Evolutionary conservation across 768 basidiomycete species (phyloP).

Genomic region (Hypholoma sublateritium): DNA sequence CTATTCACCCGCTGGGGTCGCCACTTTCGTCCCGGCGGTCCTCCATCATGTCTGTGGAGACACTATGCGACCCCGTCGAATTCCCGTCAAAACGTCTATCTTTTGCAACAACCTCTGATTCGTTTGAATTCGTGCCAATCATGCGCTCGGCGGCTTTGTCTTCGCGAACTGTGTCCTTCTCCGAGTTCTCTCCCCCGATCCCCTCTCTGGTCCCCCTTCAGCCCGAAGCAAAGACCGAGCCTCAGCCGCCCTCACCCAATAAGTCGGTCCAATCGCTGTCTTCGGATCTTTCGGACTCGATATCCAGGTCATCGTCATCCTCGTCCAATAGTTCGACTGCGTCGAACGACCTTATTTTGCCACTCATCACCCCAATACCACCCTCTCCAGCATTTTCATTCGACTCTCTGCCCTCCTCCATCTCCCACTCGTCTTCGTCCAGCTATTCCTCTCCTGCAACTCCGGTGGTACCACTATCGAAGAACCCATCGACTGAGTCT

Average conservation of each 20-base stretch:
- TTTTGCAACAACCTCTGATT: slow-evolving; percentile 13
- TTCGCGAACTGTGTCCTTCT: slow-evolving; percentile 26
- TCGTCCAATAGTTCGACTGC: not conserved
- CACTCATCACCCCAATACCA: slow-evolving; percentile 13
- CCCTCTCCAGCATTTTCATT: slow-evolving; percentile 13
- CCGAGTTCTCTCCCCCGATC: slow-evolving; percentile 14
- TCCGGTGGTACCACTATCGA: slow-evolving; percentile 2
- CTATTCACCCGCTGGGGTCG: slow-evolving; percentile 6
- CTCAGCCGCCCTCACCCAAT: not conserved
- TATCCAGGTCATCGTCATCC: slow-evolving; percentile 6
- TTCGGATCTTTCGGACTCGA: not conserved
- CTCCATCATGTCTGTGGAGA: slow-evolving; percentile 25
- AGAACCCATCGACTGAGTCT: not conserved
- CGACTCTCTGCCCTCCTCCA: slow-evolving; percentile 7
- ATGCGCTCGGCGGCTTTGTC: slow-evolving; percentile 14
- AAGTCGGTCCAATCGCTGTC: not conserved
- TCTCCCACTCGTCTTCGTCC: slow-evolving; percentile 1
- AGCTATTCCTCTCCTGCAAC: slow-evolving; percentile 1
- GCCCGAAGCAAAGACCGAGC: not conserved
- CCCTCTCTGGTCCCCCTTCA: slow-evolving; percentile 17
- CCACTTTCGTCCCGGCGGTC: slow-evolving; percentile 19
- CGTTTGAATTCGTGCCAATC: slow-evolving; percentile 17
- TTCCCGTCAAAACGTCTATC: slow-evolving; percentile 23
- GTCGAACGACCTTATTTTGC: not conserved
- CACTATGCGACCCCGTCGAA: slow-evolving; percentile 20